Evolutionary conservation across 75 land plant species (phyloP), one percentile per base, ranked within the genome.

Genomic region (Pinus tabuliformis): DNA sequence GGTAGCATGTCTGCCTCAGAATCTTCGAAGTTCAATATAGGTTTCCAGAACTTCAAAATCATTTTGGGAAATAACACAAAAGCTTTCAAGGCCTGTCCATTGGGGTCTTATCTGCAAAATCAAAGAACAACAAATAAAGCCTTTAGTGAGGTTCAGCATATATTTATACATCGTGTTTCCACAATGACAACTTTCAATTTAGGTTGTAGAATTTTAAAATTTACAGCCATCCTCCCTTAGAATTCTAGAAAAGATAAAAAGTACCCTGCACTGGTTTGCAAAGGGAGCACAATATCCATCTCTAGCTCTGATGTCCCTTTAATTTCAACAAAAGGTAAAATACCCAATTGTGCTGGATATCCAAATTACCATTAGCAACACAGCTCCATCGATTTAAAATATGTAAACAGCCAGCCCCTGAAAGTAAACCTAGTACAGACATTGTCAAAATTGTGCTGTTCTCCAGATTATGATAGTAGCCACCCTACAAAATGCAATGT

Each of bases 401-500:
- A 57, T 86, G 60, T 66, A 91, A 81, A 75, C 88, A 86, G 20
- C 71, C 76, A 28, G 88, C 93, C 54, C 86, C 84, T 3, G 54
- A 24, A 42, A 88, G 83, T 45, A 91, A 75, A 18, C 85, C 85
- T 65, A 88, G 36, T 26, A 85, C 86, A 70, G 85, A 80, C 64
- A 91, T 42, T 37, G 85, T 83, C 42, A 91, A 56, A 58, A 86
- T 73, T 20, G 87, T 72, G 36, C 88, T 78, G 75, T 91, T 91
- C 28, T 60, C 78, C 24, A 88, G 33, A 56, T 61, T 77, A 57
- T 78, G 57, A 33, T 75, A 54, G 62, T 80, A 84, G 58, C 93
- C 87, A 64, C 90, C 81, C 93, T 91, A 78, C 72, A 74, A 81
- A 56, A 76, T 26, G 62, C 39, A 73, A 56, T 73, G 14, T 37